Evolutionary conservation across 2,329 filamentous ascomycete genomes (phyloP).

Genomic region (Trichoderma sp.): DNA sequence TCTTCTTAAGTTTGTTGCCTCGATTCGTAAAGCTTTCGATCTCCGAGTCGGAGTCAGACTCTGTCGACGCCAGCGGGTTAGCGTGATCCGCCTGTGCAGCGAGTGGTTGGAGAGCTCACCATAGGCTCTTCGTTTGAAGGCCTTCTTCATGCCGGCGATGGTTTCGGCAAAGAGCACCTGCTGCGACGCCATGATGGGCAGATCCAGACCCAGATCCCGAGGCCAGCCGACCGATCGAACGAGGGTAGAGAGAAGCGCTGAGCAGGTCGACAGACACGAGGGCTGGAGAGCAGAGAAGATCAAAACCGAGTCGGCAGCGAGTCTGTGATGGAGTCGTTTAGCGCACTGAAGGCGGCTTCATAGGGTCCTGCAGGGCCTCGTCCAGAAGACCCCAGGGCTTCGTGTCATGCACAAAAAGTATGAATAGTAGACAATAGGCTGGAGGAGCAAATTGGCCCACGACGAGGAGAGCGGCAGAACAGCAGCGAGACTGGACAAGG

Average conservation of each 20-base stretch:
- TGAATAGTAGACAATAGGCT: neutral
- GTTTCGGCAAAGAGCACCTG: slow-evolving; percentile 64
- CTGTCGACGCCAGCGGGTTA: slow-evolving; percentile 41
- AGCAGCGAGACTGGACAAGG: slow-evolving; percentile 17
- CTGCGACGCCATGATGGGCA: slow-evolving; percentile 45
- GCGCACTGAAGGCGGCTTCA: neutral
- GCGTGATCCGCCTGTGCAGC: neutral
- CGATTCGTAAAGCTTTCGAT: slow-evolving; percentile 70
- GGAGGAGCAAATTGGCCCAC: slow-evolving; percentile 18
- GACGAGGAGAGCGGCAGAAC: slow-evolving; percentile 14
- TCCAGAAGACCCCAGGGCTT: neutral
- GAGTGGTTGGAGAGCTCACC: slow-evolving; percentile 40
- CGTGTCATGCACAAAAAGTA: neutral
- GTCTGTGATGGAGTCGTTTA: neutral
- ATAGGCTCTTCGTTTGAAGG: slow-evolving; percentile 61
- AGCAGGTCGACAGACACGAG: neutral
- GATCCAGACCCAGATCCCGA: slow-evolving; percentile 1
- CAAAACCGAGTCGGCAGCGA: neutral
- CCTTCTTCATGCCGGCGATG: slow-evolving; percentile 65
- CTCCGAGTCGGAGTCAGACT: slow-evolving; percentile 74
- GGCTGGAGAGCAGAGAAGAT: neutral
- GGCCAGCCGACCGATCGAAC: slow-evolving; percentile 4
- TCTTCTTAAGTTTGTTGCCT: slow-evolving; percentile 75
- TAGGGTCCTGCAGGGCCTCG: neutral
- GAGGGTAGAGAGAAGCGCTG: slow-evolving; percentile 1